Conservation (phyloP, 352 stramenopile genomes). For the Pythium aristosporum region DNA sequence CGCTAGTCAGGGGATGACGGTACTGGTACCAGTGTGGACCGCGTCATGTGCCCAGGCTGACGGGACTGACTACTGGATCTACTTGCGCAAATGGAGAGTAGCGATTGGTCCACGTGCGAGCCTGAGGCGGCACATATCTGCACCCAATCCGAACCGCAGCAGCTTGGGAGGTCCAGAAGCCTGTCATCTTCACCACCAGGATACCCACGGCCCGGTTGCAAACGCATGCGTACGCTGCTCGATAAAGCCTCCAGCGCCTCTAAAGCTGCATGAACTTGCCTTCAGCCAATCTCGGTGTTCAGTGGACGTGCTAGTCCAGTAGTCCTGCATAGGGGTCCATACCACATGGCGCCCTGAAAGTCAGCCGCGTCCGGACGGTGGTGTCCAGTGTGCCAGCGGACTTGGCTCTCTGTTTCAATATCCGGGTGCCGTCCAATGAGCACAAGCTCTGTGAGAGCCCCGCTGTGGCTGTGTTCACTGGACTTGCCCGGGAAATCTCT, state of each 20-base stretch:
- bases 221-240: too few relatives aligned
- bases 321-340: neutral
- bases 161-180: neutral
- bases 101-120: neutral
- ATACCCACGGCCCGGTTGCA: too few relatives aligned
- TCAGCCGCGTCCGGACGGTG: neutral
- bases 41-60: too few relatives aligned
- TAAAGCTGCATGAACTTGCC: neutral
- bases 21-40: too few relatives aligned
- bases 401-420: neutral
- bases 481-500: too few relatives aligned
- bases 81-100: neutral
- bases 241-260: too few relatives aligned
- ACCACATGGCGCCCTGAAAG: neutral
- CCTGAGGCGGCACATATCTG: neutral
- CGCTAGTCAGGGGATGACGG: too few relatives aligned
- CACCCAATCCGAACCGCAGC: neutral
- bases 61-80: constrained; percentile 3
- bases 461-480: too few relatives aligned
- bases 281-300: neutral
- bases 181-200: too few relatives aligned
- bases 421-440: too few relatives aligned
- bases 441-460: too few relatives aligned
- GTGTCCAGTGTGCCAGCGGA: neutral
- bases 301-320: neutral